A percentile compares a stretch with the other conserved stretches of the same genome.
Conservation (phyloP, 2,329 filamentous ascomycete species). For the Penicillium sp. region DNA sequence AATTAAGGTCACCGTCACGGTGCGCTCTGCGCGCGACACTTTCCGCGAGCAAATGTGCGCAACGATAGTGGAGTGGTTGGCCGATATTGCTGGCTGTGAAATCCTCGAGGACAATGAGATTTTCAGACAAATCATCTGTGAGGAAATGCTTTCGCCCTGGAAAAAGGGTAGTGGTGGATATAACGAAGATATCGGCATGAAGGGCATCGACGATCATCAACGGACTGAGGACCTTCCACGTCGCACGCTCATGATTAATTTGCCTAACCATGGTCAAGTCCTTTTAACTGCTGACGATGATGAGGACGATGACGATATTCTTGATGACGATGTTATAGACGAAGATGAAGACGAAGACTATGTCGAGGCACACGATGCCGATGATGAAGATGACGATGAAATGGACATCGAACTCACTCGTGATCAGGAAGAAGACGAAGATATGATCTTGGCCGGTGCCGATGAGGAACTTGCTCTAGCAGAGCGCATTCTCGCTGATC, state of each 20-base stretch:
- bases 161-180: constrained; percentile 76
- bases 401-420: constrained; percentile 31
- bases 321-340: constrained; percentile 24
- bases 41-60: constrained; percentile 98
- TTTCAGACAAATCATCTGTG: constrained; percentile 77
- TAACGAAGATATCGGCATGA: constrained; percentile 73
- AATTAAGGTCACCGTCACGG: constrained; percentile 93
- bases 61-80: constrained; percentile 94
- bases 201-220: constrained; percentile 80
- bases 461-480: constrained; percentile 71
- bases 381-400: constrained; percentile 48
- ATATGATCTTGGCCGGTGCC: constrained; percentile 53
- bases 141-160: constrained; percentile 88
- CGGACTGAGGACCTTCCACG: constrained; percentile 52
- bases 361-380: constrained; percentile 50
- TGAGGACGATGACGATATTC: constrained; percentile 44
- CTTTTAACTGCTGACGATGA: constrained; percentile 51
- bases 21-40: constrained; percentile 87
- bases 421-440: constrained; percentile 50
- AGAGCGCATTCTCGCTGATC: constrained; percentile 75
- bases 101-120: constrained; percentile 78
- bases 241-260: constrained; percentile 40
- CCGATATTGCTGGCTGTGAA: constrained; percentile 85
- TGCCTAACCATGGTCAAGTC: constrained; percentile 43
- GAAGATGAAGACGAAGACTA: constrained; percentile 47